A percentile compares a stretch with the other conserved stretches of the same genome.
Conservation (phyloP, 1,139 yeast species). For the Candida tropicalis region DNA sequence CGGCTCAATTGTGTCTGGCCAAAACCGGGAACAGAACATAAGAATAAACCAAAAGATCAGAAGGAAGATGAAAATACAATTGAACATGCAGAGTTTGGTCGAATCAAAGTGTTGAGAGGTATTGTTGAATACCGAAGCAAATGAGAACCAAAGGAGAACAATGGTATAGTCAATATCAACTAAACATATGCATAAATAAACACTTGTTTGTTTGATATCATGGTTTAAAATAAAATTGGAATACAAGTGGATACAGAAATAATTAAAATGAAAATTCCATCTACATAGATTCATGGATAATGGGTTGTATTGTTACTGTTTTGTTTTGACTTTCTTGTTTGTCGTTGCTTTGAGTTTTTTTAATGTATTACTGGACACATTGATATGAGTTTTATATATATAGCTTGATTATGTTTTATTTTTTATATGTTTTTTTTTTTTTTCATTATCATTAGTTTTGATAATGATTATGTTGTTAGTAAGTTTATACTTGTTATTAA, state of each 20-base stretch:
- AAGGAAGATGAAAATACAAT: conserved; percentile 50
- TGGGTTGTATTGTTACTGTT: too few relatives aligned
- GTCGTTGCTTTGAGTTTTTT: too few relatives aligned
- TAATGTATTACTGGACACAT: too few relatives aligned
- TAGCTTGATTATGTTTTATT: conserved; percentile 1
- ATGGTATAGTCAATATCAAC: too few relatives aligned
- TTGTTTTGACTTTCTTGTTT: too few relatives aligned
- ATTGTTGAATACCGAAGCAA: conserved; percentile 50
- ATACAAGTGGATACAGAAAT: too few relatives aligned
- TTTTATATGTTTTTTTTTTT: not conserved
- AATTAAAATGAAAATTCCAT: too few relatives aligned
- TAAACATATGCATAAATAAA: too few relatives aligned
- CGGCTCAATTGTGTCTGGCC: conserved; percentile 54
- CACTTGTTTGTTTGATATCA: too few relatives aligned
- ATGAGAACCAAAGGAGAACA: not conserved
- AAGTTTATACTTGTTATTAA: conserved; percentile 1
- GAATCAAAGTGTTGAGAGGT: conserved; percentile 62
- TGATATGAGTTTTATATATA: not conserved
- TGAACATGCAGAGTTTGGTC: conserved; percentile 57
- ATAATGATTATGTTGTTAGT: not conserved
- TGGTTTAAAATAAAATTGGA: too few relatives aligned
- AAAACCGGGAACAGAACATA: conserved; percentile 50
- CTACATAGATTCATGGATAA: too few relatives aligned
- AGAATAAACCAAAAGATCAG: conserved; percentile 51
- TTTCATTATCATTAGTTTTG: not conserved